Evolutionary conservation across 371 early-diverging fungal species (phyloP), one percentile per base, ranked within the genome.

Genomic region (Mortierella sp.): DNA sequence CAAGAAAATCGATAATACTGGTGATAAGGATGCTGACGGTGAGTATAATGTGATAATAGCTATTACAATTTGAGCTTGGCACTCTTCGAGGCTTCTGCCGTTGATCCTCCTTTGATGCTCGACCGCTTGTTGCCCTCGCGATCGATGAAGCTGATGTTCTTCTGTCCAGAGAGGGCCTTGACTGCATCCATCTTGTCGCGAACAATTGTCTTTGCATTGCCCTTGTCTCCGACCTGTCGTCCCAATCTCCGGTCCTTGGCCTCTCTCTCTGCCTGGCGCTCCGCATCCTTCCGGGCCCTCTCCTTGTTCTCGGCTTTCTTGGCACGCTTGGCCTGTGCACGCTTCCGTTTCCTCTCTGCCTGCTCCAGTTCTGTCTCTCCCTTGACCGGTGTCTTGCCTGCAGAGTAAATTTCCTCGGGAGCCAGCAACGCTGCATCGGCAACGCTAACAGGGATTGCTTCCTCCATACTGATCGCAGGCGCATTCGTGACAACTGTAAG

Each of bases 401-500:
- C 71, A 61, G 72, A 79, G 60, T 65, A 64, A 17, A 96, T 88
- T 84, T 98, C 98, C 76, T 95, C 89, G 24, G 99, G 97, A 12
- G 97, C 96, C 51, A 94, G 83, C 42, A 93, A 82, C 3, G 88
- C 88, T 4, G 94, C 93, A 66, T 92, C 90, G 11, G 94, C 89
- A 26, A 96, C 95, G 64, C 89, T 84, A 28, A 95, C 88, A 11
- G 99, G 99, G 52, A 93, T 93, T 27, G 93, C 92, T 79, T 98
- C 99, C 81, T 98, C 99, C 91, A 97, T 92, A 49, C 90, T 84
- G 65, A 98, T 90, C 2, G 99, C 94, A 7, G 98, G 93, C 24
- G 94, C 90, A 58, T 91, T 89, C 50, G 91, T 84, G 53, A 91
- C 87, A 52, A 97, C 90, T 11, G 86, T 85, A 58, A 96, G 84